Base-by-base conservation (phyloP, 345 rosid genomes). In the Camelina laxa region DNA sequence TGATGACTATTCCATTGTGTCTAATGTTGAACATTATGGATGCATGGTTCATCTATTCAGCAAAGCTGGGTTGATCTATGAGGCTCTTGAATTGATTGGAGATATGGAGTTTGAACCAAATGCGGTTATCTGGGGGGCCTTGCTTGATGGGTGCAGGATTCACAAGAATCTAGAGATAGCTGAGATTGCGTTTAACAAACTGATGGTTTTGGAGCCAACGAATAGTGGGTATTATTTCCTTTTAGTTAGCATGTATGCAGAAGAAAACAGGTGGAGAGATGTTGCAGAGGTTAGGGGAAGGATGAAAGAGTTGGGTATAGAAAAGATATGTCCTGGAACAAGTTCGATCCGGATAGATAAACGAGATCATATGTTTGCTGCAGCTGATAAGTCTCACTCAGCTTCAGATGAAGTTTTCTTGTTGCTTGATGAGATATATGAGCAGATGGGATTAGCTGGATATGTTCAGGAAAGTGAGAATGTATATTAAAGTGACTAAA, bases 21-120 rank as follows among this genome's bases (percentile, higher is more conserved):
- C 87, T 14, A 66, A 71, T 64, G 59, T 86, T 30, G 88, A 87
- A 70, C 93, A 87, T 59, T 89, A 84, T 27, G 95, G 98, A 75
- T 88, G 94, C 79, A 81, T 89, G 88, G 89, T 91, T 77, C 88
- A 82, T 83, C 79, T 91, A 22, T 75, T 91, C 42, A 80, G 96
- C 80, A 87, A 83, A 84, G 88, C 93, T 16, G 93, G 97, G 45
- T 72, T 88, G 77, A 84, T 91, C 30, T 81, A 79, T 45, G 91
- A 91, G 67, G 97, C 96, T 60, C 69, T 89, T 5, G 75, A 80
- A 35, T 33, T 87, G 81, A 88, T 86, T 68, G 60, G 69, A 65
- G 74, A 59, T 57, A 89, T 91, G 92, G 73, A 66, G 4, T 36
- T 74, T 30, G 72, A 85, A 78, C 86, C 91, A 42, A 91, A 93